phyloP scores from a whole-genome alignment of 805 yeast genomes.

The Cyberlindnera lachancei region DNA sequence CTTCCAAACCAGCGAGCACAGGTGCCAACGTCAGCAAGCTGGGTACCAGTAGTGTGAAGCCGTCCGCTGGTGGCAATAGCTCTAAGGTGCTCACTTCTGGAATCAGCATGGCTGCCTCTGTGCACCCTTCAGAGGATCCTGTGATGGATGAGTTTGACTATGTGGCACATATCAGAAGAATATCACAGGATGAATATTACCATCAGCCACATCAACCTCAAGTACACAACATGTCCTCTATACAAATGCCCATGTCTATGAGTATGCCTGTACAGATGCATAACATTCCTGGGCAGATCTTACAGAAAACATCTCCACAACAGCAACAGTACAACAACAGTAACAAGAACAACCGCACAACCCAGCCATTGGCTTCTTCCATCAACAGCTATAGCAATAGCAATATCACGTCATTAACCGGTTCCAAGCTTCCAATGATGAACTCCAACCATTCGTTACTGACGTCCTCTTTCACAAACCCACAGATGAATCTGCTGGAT shows the following conservation, averaged over 20 bases:
- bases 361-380: background rate
- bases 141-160: slow-evolving; percentile 51
- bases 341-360: no score
- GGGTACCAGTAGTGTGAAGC: no score
- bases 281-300: no score
- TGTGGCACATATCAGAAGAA: slow-evolving; percentile 50
- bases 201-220: slow-evolving; percentile 5
- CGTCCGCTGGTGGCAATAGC: no score
- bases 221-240: no score
- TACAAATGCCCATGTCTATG: no score
- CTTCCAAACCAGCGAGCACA: no score
- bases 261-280: slow-evolving; percentile 5
- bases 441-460: slow-evolving; percentile 9
- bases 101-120: background rate
- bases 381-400: no score
- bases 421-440: background rate
- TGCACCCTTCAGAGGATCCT: slow-evolving; percentile 16
- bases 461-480: slow-evolving; percentile 10
- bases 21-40: no score
- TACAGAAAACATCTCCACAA: no score
- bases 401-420: background rate
- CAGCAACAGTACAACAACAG: no score
- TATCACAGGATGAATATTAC: slow-evolving; percentile 31
- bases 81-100: no score
- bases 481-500: slow-evolving; percentile 9